A percentile compares a stretch with the other conserved stretches of the same genome.
These are phyloP conservation scores for Pouteria glomerata DNA, from an alignment of 148 eudicot species.

Conservation along the genomic window DNA sequence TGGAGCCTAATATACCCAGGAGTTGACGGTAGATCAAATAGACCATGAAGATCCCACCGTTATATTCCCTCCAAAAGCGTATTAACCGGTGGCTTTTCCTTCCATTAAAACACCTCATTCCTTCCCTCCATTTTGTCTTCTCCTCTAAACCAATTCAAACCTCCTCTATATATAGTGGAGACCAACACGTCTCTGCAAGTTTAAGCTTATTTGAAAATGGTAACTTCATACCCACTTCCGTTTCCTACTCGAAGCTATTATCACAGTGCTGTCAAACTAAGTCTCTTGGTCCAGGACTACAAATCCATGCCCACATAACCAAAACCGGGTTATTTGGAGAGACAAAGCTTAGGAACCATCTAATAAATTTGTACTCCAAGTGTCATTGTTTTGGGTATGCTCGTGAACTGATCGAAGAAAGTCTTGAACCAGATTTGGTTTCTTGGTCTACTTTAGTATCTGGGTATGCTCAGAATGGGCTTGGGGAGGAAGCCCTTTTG, in stretches of 20 bases:
- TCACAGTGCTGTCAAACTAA: constrained; percentile 36
- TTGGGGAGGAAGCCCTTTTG: constrained; percentile 49
- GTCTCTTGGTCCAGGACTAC: constrained; percentile 37
- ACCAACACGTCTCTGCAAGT: background rate
- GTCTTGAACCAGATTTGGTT: constrained; percentile 50
- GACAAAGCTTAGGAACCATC: constrained; percentile 27
- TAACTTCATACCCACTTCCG: constrained; percentile 7
- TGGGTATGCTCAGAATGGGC: constrained; percentile 61
- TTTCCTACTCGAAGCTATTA: constrained; percentile 28
- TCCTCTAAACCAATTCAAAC: constrained; percentile 11
- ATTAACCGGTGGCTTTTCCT: constrained; percentile 8
- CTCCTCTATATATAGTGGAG: constrained; percentile 3
- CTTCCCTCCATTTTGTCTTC: background rate
- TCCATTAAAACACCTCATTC: background rate
- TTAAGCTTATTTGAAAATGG: background rate
- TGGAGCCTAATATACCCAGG: too few relatives aligned
- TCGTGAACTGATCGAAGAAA: constrained; percentile 49
- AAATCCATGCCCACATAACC: constrained; percentile 40
- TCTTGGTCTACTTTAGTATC: constrained; percentile 75
- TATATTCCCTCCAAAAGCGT: constrained; percentile 25
- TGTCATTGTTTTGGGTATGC: constrained; percentile 47
- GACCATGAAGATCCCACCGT: constrained; percentile 33
- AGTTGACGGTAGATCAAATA: constrained; percentile 9
- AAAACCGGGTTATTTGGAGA: constrained; percentile 37
- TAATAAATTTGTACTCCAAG: constrained; percentile 46